Evolutionary conservation across 1,284 basidiomycete species (phyloP).

Genomic region (Boletus sp.): DNA sequence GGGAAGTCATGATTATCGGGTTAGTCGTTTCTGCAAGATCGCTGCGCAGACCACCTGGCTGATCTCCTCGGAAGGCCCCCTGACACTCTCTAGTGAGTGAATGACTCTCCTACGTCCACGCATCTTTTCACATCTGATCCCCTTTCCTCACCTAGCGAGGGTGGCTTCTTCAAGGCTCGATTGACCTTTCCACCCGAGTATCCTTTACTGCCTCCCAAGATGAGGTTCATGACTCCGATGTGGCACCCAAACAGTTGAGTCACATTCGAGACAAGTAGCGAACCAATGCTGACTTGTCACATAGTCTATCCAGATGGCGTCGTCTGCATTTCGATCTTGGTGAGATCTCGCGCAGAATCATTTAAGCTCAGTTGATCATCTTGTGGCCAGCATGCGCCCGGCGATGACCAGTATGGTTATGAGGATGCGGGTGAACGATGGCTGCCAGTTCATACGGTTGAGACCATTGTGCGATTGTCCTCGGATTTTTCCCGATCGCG

Average conservation of each 20-base stretch:
- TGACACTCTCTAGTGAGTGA: conserved; percentile 88
- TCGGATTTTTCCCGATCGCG: background rate
- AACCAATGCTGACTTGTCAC: conserved; percentile 9
- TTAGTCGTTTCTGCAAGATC: conserved; percentile 38
- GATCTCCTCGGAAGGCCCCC: conserved; percentile 56
- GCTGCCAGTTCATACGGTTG: conserved; percentile 95
- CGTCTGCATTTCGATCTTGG: conserved; percentile 95
- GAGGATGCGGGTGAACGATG: conserved; percentile 97
- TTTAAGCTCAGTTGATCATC: conserved; percentile 3
- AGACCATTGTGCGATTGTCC: conserved; percentile 83
- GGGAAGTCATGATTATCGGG: conserved; percentile 94
- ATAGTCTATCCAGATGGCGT: conserved; percentile 86
- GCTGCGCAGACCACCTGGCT: conserved; percentile 10
- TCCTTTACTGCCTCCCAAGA: conserved; percentile 90
- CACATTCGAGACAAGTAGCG: background rate
- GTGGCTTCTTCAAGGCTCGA: conserved; percentile 87
- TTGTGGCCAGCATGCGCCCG: conserved; percentile 78
- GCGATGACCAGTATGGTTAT: conserved; percentile 96
- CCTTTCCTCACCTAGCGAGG: conserved; percentile 61
- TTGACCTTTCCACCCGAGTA: conserved; percentile 88
- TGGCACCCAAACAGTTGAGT: conserved; percentile 96
- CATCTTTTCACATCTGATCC: conserved; percentile 6
- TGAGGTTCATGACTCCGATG: conserved; percentile 95
- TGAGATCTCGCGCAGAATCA: conserved; percentile 37
- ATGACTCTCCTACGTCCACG: conserved; percentile 32